phyloP scores from a whole-genome alignment of 2,329 filamentous ascomycete genomes.

The Macrophomina phaseolina region DNA sequence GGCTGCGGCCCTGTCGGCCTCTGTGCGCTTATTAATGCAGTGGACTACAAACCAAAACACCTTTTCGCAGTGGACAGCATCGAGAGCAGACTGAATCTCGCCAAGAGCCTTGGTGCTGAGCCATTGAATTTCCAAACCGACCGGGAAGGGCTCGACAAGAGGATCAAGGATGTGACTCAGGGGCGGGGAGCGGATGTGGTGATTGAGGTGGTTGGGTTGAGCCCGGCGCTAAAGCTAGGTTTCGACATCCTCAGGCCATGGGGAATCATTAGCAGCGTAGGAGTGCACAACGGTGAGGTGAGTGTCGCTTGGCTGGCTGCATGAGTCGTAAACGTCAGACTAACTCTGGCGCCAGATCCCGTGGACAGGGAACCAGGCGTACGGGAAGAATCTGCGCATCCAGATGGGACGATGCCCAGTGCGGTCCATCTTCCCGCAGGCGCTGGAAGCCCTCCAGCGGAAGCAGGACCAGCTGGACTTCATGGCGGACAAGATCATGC shows the following conservation, averaged over 20 bases:
- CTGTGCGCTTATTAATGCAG: constrained; percentile 78
- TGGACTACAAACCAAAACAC: constrained; percentile 76
- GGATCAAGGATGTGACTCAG: constrained; percentile 75
- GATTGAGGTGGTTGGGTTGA: constrained; percentile 62
- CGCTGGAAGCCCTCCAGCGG: constrained; percentile 51
- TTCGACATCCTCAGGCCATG: constrained; percentile 57
- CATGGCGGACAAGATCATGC: constrained; percentile 61
- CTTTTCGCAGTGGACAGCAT: constrained; percentile 82
- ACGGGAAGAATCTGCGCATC: constrained; percentile 56
- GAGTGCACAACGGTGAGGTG: constrained; percentile 54
- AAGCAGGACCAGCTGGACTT: constrained; percentile 59
- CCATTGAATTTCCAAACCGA: constrained; percentile 78
- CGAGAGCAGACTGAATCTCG: constrained; percentile 74
- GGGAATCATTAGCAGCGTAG: constrained; percentile 55
- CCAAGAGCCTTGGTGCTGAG: constrained; percentile 76
- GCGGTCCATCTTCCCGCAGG: constrained; percentile 55
- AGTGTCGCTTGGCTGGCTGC: background rate
- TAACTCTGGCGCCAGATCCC: constrained; percentile 43
- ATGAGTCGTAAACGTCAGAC: background rate
- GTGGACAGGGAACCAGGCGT: constrained; percentile 55
- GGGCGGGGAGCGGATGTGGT: constrained; percentile 86
- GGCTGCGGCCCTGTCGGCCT: constrained; percentile 83
- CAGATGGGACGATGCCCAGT: constrained; percentile 59
- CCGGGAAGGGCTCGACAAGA: constrained; percentile 66
- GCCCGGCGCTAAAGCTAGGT: constrained; percentile 54